A percentile compares a stretch with the other conserved stretches of the same genome.
These are phyloP conservation scores for Capsicum pubescens DNA, from an alignment of 257 asterid genomes.

Conservation along the genomic window DNA sequence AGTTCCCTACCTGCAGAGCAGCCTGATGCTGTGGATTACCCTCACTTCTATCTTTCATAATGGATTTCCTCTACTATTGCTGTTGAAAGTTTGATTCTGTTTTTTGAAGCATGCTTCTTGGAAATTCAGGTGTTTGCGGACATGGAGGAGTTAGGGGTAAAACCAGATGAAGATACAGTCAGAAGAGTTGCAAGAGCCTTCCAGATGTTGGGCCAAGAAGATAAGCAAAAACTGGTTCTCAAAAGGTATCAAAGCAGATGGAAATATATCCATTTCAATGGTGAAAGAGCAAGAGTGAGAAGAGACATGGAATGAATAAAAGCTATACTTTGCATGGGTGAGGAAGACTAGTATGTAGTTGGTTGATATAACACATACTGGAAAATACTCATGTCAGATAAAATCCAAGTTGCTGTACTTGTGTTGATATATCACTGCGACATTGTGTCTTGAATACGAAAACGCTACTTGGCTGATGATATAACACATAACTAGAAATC, in stretches of 20 bases:
- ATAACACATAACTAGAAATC: neutral
- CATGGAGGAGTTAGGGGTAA: slow-evolving; percentile 94
- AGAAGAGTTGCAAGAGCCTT: slow-evolving; percentile 77
- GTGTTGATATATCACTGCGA: neutral
- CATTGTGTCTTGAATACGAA: neutral
- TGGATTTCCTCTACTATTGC: neutral
- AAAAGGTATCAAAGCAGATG: slow-evolving; percentile 27
- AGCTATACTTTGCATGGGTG: neutral
- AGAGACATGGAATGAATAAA: neutral
- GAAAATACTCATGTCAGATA: neutral
- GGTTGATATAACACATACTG: slow-evolving; percentile 13
- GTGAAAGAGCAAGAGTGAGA: slow-evolving; percentile 61
- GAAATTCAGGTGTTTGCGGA: slow-evolving; percentile 79
- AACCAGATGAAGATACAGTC: slow-evolving; percentile 83
- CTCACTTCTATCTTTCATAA: neutral
- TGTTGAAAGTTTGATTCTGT: neutral
- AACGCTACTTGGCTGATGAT: slow-evolving; percentile 2
- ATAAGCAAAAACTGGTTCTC: slow-evolving; percentile 53
- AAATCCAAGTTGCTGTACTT: neutral
- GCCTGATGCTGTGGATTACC: neutral
- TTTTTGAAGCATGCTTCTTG: slow-evolving; percentile 13
- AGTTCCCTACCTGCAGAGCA: neutral
- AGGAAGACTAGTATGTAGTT: neutral
- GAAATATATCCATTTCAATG: slow-evolving; percentile 65
- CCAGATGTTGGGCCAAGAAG: slow-evolving; percentile 62